Base-by-base conservation (phyloP, 345 rosid genomes). In the Linum trigynum region DNA sequence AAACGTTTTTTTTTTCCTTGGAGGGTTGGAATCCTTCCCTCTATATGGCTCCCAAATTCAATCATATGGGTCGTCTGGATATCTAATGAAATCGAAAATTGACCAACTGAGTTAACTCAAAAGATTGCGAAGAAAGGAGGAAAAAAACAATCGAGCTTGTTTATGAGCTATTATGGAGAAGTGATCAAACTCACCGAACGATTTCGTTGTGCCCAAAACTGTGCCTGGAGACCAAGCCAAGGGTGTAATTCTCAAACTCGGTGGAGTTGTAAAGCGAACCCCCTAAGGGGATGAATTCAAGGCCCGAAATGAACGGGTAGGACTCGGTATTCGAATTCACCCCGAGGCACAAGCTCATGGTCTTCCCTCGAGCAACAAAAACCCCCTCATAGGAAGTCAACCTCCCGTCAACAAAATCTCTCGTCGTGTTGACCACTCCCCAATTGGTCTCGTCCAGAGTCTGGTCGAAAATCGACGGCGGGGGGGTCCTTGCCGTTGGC, bases 391-490 rank as follows among this genome's bases (percentile, higher is more conserved):
- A 94, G 48, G 80, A 83, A 45, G 91, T 75, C 35, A 85, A 65
- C 61, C 62, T 68, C 15, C 87, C 89, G 51, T 67, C 68, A 17
- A 71, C 61, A 56, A 84, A 86, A 66, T 92, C 90, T 43, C 62
- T 83, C 0, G 95, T 88, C 43, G 98, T 92, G 62, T 90, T 85
- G 61, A 85, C 97, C 71, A 78, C 64, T 38, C 88, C 68, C 97
- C 98, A 90, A 0, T 81, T 38, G 2, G 96, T 88, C 2, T 97
- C 98, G 69, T 92, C 98, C 62, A 92, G 84, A 37, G 86, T 86
- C 83, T 92, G 96, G 72, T 92, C 96, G 48, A 92, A 92, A 3
- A 90, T 91, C 39, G 98, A 95, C 51, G 96, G 97, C 12, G n/a
- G 71, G 23, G 55, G 15, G 71, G 7, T 59, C 63, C 38, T 9